Percentiles rank a stretch among this genome's conserved stretches.
Evolutionary conservation across 2,329 filamentous ascomycete species (phyloP).

Genomic region (Lasiodiplodia sp.): DNA sequence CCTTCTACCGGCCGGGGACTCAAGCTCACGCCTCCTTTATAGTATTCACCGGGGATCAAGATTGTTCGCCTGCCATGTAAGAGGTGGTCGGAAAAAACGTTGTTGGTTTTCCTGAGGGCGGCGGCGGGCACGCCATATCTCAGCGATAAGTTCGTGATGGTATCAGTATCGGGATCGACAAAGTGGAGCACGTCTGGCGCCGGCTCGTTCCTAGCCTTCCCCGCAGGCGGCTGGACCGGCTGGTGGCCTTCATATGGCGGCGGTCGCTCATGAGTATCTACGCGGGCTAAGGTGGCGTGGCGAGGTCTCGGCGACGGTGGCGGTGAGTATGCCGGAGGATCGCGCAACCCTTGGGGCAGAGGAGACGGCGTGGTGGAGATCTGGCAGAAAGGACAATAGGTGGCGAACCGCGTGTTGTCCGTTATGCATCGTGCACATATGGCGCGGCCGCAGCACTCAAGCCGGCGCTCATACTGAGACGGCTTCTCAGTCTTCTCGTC

Average conservation of each 20-base stretch:
- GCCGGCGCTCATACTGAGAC: conserved; percentile 64
- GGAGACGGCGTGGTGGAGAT: conserved; percentile 68
- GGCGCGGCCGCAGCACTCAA: conserved; percentile 73
- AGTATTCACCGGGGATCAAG: conserved; percentile 74
- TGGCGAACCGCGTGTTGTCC: conserved; percentile 72
- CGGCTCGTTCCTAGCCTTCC: conserved; percentile 45
- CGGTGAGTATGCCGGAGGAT: conserved; percentile 71
- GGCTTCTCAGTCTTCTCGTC: conserved; percentile 68
- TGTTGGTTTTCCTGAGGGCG: conserved; percentile 71
- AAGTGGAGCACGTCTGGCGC: conserved; percentile 77
- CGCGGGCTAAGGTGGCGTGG: conserved; percentile 28
- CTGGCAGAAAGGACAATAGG: conserved; percentile 78
- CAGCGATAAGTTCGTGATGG: conserved; percentile 71
- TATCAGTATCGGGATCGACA: conserved; percentile 73
- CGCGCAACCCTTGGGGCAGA: conserved; percentile 69
- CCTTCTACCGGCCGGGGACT: conserved; percentile 75
- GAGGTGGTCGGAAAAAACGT: conserved; percentile 74
- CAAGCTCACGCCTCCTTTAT: conserved; percentile 70
- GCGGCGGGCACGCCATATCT: conserved; percentile 72
- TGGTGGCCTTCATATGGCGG: conserved; percentile 54
- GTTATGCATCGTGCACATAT: conserved; percentile 76
- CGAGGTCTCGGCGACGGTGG: conserved; percentile 37
- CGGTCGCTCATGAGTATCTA: conserved; percentile 45
- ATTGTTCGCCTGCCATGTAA: conserved; percentile 73
- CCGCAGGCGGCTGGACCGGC: conserved; percentile 36